These are phyloP conservation scores for Metarhizium humberi DNA, from an alignment of 2,329 filamentous ascomycete species.

Conservation along the genomic window DNA sequence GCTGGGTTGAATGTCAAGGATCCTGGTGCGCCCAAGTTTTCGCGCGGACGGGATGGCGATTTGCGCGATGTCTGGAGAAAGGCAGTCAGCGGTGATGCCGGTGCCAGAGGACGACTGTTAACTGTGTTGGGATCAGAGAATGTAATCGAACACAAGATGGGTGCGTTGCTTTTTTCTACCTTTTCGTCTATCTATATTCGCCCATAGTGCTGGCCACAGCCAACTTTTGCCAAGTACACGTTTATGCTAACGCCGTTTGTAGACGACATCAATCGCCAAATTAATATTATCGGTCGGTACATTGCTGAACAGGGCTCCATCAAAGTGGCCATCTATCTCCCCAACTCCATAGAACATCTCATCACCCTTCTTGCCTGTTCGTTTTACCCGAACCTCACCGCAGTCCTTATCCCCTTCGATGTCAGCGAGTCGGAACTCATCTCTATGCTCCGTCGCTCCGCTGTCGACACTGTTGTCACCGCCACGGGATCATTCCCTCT, in stretches of 20 bases:
- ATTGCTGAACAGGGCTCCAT: slow-evolving; percentile 62
- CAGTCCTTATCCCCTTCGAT: slow-evolving; percentile 79
- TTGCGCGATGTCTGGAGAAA: slow-evolving; percentile 83
- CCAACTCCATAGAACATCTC: slow-evolving; percentile 86
- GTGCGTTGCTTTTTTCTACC: slow-evolving; percentile 22
- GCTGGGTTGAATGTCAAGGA: slow-evolving; percentile 76
- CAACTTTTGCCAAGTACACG: background rate
- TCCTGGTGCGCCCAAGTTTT: slow-evolving; percentile 71
- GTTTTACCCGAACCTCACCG: slow-evolving; percentile 72
- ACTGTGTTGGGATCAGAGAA: slow-evolving; percentile 72
- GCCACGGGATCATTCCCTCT: slow-evolving; percentile 82
- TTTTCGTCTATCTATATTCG: background rate
- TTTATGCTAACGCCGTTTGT: slow-evolving; percentile 4
- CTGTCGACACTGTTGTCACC: slow-evolving; percentile 74
- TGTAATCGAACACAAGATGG: slow-evolving; percentile 61
- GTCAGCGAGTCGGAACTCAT: slow-evolving; percentile 60
- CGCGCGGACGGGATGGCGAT: slow-evolving; percentile 75
- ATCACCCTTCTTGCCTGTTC: slow-evolving; percentile 76
- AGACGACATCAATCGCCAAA: slow-evolving; percentile 72
- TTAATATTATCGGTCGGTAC: slow-evolving; percentile 76
- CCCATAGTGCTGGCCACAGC: background rate
- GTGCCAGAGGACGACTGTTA: slow-evolving; percentile 61
- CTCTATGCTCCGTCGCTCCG: slow-evolving; percentile 61
- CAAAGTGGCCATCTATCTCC: slow-evolving; percentile 80
- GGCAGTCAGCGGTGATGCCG: slow-evolving; percentile 56